These are phyloP conservation scores for Colletotrichum limetticola DNA, from an alignment of 2,329 filamentous ascomycete species.

Conservation along the genomic window DNA sequence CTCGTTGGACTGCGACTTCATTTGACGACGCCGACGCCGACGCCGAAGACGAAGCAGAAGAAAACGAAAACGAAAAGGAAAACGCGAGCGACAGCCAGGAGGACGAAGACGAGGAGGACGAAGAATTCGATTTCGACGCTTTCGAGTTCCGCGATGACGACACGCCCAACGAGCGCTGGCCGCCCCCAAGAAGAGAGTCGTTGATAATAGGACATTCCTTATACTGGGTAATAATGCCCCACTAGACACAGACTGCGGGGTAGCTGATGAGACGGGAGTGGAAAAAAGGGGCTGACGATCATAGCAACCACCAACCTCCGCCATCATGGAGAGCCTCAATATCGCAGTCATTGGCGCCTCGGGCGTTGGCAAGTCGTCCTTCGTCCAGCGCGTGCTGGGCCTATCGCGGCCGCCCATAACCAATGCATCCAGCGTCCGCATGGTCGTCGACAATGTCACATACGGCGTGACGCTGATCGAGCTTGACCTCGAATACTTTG, in stretches of 20 bases:
- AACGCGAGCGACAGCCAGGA: constrained; percentile 40
- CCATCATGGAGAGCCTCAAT: constrained; percentile 69
- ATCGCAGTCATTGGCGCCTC: constrained; percentile 74
- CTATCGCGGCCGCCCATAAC: constrained; percentile 63
- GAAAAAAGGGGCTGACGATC: constrained; percentile 36
- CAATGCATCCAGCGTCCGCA: constrained; percentile 66
- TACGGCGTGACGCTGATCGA: constrained; percentile 72
- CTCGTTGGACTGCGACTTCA: constrained; percentile 35
- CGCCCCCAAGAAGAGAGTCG: constrained; percentile 60
- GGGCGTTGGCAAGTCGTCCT: constrained; percentile 75
- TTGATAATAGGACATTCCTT: constrained; percentile 52
- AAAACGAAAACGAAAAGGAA: constrained; percentile 32
- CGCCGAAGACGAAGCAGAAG: constrained; percentile 31
- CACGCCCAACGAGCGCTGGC: constrained; percentile 51
- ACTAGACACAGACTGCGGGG: constrained; percentile 33
- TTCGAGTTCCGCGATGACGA: constrained; percentile 50
- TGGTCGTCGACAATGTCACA: constrained; percentile 67
- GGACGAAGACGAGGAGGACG: constrained; percentile 16
- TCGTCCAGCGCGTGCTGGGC: constrained; percentile 72
- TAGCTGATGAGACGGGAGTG: constrained; percentile 34
- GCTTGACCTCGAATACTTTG: constrained; percentile 73
- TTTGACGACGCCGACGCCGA: constrained; percentile 39
- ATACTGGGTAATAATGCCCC: constrained; percentile 48
- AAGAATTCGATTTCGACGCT: constrained; percentile 8
- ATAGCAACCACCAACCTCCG: constrained; percentile 37